Evolutionary conservation across 2,329 filamentous ascomycete species (phyloP), one percentile per base, ranked within the genome.

Genomic region (Neonectria sp.): DNA sequence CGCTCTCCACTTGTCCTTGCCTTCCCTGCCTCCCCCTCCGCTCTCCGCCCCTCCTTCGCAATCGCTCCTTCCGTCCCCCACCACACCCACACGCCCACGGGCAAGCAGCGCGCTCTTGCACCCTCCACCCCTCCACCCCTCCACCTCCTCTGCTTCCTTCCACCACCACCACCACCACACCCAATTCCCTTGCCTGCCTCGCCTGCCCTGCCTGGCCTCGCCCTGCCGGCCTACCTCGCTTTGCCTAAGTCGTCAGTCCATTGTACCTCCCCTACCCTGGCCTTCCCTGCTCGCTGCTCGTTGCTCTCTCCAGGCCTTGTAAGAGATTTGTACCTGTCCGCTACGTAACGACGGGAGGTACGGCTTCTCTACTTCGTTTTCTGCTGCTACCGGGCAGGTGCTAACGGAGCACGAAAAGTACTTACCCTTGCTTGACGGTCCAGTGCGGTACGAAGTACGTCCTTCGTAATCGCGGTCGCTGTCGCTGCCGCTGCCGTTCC

Each of bases 51-150:
- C 66, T 70, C 64, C 71, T 71, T 71, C 70, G 61, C 70, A 72
- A 72, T 74, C 71, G 67, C 68, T 61, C 68, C 65, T 70, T 60
- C 73, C 67, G 63, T 75, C 72, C 73, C 72, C 73, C 72, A 75
- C 73, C 68, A 74, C 67, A 69, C 65, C 65, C 70, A 63, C 67
- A 72, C 63, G 35, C 72, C 69, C 63, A 33, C 21, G 21, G 21
- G 21, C 21, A 68, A 70, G 60, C 63, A 73, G 53, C 63, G 65
- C 67, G 46, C 52, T 64, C 60, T 49, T 71, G 58, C 70, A 74
- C 71, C 65, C 69, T 71, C 55, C 70, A 74, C 71, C 65, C 69
- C 51, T 69, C 49, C 51, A 56, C 64, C 48, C 58, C 70, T 74
- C 71, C 73, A 21, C 21, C 21, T 21, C 21, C 21, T 21, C 21